phyloP scores from a whole-genome alignment of 768 basidiomycete genomes.

The Calvatia gigantea region DNA sequence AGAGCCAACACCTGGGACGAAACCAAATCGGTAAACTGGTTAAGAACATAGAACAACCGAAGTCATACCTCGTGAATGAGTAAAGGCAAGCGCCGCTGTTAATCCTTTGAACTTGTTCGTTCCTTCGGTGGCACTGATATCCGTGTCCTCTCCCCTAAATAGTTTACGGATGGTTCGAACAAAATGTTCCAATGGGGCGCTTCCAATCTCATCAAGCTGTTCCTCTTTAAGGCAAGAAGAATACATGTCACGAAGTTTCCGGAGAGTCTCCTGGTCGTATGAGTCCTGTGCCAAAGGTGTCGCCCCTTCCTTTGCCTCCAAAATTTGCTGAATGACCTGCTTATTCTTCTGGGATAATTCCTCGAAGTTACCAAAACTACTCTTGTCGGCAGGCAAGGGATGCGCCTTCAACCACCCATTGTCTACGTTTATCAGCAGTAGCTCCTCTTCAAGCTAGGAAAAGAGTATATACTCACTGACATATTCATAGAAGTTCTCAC shows the following conservation, averaged over 20 bases:
- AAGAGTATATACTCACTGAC: slow-evolving; percentile 60
- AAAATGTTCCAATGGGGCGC: slow-evolving; percentile 66
- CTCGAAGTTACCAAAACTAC: slow-evolving; percentile 68
- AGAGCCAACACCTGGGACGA: slow-evolving; percentile 60
- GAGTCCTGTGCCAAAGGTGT: slow-evolving; percentile 28
- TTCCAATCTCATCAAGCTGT: slow-evolving; percentile 68
- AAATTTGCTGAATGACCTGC: slow-evolving; percentile 68
- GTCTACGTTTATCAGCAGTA: slow-evolving; percentile 39
- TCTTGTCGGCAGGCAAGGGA: slow-evolving; percentile 85
- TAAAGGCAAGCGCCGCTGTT: slow-evolving; percentile 79
- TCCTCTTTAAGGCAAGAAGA: slow-evolving; percentile 80
- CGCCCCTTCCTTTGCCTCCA: slow-evolving; percentile 41
- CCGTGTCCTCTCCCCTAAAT: slow-evolving; percentile 51
- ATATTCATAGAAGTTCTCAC: slow-evolving; percentile 93
- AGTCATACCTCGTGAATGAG: slow-evolving; percentile 77
- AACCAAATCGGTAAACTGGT: background rate
- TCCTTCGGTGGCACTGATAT: slow-evolving; percentile 23
- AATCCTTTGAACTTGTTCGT: slow-evolving; percentile 48
- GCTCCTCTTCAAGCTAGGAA: background rate
- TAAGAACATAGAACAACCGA: background rate
- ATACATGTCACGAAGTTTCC: slow-evolving; percentile 72
- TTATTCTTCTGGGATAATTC: slow-evolving; percentile 72
- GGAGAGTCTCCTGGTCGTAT: slow-evolving; percentile 53
- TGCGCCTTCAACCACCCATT: slow-evolving; percentile 86
- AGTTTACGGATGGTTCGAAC: slow-evolving; percentile 57